Conservation (phyloP, 345 rosid genomes). For the Durio zibethinus region DNA sequence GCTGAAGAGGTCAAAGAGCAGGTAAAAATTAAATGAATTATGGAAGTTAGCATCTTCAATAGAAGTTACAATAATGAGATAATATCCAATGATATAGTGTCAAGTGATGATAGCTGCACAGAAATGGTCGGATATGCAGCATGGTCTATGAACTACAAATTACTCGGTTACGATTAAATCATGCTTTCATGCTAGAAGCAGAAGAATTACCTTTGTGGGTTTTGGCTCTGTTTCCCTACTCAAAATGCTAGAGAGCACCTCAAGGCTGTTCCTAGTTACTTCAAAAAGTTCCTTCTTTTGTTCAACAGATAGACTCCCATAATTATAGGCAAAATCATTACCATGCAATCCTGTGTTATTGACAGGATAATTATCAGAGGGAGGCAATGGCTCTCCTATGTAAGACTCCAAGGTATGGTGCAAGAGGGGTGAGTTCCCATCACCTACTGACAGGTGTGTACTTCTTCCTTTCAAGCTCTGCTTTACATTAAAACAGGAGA, state of each 20-base stretch:
- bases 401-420: conserved; percentile 50
- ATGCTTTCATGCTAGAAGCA: background rate
- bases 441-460: conserved; percentile 26
- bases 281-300: conserved; percentile 62
- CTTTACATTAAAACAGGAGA: background rate
- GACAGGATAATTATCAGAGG: conserved; percentile 52
- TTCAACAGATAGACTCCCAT: conserved; percentile 40
- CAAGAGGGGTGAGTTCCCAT: conserved; percentile 26
- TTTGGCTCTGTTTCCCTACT: conserved; percentile 48
- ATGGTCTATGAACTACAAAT: background rate
- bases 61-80: background rate
- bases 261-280: conserved; percentile 66
- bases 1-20: background rate
- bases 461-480: conserved; percentile 56
- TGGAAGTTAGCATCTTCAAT: background rate
- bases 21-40: background rate
- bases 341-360: conserved; percentile 34
- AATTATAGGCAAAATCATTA: conserved; percentile 32
- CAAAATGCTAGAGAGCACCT: conserved; percentile 74
- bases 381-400: conserved; percentile 47
- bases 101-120: background rate
- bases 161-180: background rate
- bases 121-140: background rate
- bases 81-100: background rate
- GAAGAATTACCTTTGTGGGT: conserved; percentile 45